Evolutionary conservation across 1,139 yeast genomes (phyloP).

Genomic region (Lodderomyces theae): DNA sequence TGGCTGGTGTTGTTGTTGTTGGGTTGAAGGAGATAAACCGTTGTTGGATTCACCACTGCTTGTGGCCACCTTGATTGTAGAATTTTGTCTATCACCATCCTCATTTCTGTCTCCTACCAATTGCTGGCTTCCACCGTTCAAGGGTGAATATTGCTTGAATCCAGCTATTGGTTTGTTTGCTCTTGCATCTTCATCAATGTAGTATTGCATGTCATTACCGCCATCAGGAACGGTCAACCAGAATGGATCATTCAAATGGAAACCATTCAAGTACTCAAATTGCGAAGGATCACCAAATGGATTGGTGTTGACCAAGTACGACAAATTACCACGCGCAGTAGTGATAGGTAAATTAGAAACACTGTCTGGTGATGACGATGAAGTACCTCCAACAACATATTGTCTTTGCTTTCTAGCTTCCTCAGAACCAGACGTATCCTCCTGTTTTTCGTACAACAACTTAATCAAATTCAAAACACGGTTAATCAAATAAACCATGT

Average conservation of each 20-base stretch:
- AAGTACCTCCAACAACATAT: background rate
- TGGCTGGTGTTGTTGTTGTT: too few species aligned
- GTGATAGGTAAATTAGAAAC: slow-evolving; percentile 12
- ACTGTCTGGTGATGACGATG: slow-evolving; percentile 7
- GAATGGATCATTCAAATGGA: slow-evolving; percentile 41
- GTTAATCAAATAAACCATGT: slow-evolving; percentile 32
- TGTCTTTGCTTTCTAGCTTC: slow-evolving; percentile 6
- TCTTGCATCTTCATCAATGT: slow-evolving; percentile 20
- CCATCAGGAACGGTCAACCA: slow-evolving; percentile 45
- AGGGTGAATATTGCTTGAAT: slow-evolving; percentile 4
- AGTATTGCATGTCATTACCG: slow-evolving; percentile 27
- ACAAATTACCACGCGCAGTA: slow-evolving; percentile 13
- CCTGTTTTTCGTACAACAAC: slow-evolving; percentile 25
- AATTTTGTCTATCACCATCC: background rate
- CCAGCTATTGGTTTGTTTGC: slow-evolving; percentile 7
- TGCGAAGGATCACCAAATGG: slow-evolving; percentile 15
- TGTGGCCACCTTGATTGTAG: background rate
- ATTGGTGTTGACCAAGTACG: slow-evolving; percentile 10
- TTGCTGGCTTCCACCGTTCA: background rate
- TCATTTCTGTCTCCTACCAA: background rate
- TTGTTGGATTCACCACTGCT: too few species aligned
- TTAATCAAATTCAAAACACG: slow-evolving; percentile 32
- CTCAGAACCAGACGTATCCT: slow-evolving; percentile 8
- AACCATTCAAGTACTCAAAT: slow-evolving; percentile 17
- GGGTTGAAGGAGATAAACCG: slow-evolving; percentile 1